Evolutionary conservation across 2,329 filamentous ascomycete species (phyloP), one percentile per base, ranked within the genome.

Genomic region (Ophiosphaerella herpotricha): DNA sequence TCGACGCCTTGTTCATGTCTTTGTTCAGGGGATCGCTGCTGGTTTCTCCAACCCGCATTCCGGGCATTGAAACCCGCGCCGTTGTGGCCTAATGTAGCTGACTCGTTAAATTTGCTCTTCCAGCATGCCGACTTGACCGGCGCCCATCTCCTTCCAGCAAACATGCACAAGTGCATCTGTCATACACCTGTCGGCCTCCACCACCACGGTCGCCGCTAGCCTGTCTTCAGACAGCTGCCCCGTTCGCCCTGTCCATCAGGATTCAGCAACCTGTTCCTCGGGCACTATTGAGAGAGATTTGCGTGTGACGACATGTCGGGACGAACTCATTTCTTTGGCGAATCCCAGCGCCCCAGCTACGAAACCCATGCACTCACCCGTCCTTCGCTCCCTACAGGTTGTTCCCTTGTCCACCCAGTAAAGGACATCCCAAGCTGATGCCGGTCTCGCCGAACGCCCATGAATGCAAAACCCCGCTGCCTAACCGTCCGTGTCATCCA

Each of bases 391-490:
- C 26, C 7, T 29, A 11, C 11, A 29, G 1, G 26, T 46, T 56
- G 49, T 54, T 54, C 48, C 48, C 44, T 36, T 44, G 45, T 44
- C 45, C 52, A 50, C 39, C 26, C 35, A 46, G 41, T 43, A 43
- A 43, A 37, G 18, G 44, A 38, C 14, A 21, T 46, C 47, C 51
- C 60, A 50, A 40, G 45, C 45, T 43, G 46, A 58, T 55, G 53
- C 64, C 57, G 62, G 52, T 60, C 61, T 64, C 61, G 60, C 67
- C 61, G 35, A 66, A 70, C 68, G 67, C 67, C 66, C 57, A 53
- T 33, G 50, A 51, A 70, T 70, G 67, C 64, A 61, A 21, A 42
- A 42, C 52, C 48, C 26, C 13, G 33, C 13, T 26, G 7, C 34
- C 14, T 13, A n/a, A 26, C 36, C 26, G 16, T 39, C 39, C 36